Evolutionary conservation across 108 stramenopile genomes (phyloP).

Genomic region (Cyclotella atomus): DNA sequence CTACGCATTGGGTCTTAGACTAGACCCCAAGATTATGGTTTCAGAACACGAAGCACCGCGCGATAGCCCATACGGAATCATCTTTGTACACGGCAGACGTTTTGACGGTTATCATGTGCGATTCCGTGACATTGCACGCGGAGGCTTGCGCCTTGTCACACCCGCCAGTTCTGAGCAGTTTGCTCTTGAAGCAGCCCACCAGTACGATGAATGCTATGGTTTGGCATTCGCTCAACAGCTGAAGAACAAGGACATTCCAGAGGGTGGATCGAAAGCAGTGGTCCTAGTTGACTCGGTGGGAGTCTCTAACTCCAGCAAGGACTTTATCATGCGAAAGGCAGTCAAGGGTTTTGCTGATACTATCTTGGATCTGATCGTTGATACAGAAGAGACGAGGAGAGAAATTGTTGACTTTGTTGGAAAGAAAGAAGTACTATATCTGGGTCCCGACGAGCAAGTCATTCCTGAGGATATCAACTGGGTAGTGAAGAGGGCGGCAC

Average conservation of each 20-base stretch:
- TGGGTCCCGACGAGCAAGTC: slow-evolving; percentile 98
- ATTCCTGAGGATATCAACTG: slow-evolving; percentile 95
- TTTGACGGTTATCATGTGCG: slow-evolving; percentile 98
- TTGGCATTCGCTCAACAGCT: slow-evolving; percentile 95
- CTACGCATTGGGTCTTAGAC: slow-evolving; percentile 90
- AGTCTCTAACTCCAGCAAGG: slow-evolving; percentile 56
- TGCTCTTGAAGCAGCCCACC: slow-evolving; percentile 90
- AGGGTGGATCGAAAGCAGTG: slow-evolving; percentile 98
- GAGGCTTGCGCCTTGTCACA: slow-evolving; percentile 95
- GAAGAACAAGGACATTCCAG: slow-evolving; percentile 99
- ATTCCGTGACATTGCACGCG: slow-evolving; percentile 96
- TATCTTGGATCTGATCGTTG: slow-evolving; percentile 94
- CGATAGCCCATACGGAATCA: slow-evolving; percentile 87
- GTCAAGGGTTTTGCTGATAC: slow-evolving; percentile 96
- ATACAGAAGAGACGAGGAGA: slow-evolving; percentile 85
- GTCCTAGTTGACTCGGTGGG: slow-evolving; percentile 86
- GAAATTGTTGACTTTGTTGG: slow-evolving; percentile 91
- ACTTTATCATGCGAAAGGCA: slow-evolving; percentile 92
- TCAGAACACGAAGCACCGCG: slow-evolving; percentile 41
- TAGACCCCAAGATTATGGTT: slow-evolving; percentile 91
- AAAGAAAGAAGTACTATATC: slow-evolving; percentile 92
- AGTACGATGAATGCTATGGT: slow-evolving; percentile 96
- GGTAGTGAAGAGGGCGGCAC: slow-evolving; percentile 90
- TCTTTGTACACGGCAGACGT: slow-evolving; percentile 94
- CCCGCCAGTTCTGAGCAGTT: slow-evolving; percentile 89